Evolutionary conservation across 2,329 filamentous ascomycete species (phyloP).

Genomic region (Zasmidium citrigriseum): DNA sequence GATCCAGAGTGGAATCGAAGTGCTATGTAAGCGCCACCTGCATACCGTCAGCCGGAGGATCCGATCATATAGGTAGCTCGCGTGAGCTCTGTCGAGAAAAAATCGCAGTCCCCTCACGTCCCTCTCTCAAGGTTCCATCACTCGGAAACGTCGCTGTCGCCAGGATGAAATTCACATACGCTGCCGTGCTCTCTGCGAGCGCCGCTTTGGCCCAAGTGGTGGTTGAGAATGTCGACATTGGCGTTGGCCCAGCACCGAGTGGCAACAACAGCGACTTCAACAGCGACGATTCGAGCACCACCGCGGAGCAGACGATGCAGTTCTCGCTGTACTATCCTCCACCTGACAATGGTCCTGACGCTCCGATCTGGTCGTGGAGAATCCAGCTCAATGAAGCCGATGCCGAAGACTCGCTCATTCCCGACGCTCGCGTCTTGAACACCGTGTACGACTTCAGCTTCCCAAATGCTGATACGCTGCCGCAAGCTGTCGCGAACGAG

Average conservation of each 20-base stretch:
- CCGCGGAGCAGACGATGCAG: background rate
- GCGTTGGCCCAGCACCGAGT: slow-evolving; percentile 2
- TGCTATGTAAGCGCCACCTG: background rate
- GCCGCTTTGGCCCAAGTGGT: slow-evolving; percentile 2
- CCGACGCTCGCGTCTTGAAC: slow-evolving; percentile 6
- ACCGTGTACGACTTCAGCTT: slow-evolving; percentile 2
- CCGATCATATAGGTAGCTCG: background rate
- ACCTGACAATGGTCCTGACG: background rate
- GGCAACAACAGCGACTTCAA: slow-evolving; percentile 2
- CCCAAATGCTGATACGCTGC: background rate
- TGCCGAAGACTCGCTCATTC: background rate
- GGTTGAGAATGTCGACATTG: slow-evolving; percentile 2
- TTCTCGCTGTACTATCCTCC: slow-evolving; percentile 7
- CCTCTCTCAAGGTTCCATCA: background rate
- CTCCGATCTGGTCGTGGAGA: background rate
- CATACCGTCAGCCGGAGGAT: background rate
- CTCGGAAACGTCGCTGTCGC: background rate
- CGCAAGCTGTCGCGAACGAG: background rate
- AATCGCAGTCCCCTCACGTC: background rate
- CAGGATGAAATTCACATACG: slow-evolving; percentile 3
- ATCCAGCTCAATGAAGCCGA: slow-evolving; percentile 1
- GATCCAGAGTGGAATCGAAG: background rate
- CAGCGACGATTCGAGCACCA: background rate
- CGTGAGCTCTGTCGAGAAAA: background rate
- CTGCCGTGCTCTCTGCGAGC: background rate